Percentiles rank a stretch among this genome's conserved stretches.
Evolutionary conservation across 2,329 filamentous ascomycete genomes (phyloP).

Genomic region (Cladophialophora chaetospira): DNA sequence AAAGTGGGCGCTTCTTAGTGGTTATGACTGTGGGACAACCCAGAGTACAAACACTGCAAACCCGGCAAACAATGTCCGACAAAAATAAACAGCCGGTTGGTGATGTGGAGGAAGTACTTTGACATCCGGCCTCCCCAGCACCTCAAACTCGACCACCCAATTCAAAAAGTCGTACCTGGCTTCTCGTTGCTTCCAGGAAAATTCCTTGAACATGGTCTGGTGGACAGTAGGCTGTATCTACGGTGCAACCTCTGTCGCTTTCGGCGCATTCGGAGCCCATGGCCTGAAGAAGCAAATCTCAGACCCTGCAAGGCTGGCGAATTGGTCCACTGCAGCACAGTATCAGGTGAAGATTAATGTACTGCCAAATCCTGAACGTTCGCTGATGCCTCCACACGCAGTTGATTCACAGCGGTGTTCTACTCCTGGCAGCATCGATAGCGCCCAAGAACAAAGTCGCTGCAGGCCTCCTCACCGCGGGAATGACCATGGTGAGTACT

Average conservation of each 20-base stretch:
- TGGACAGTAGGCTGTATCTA: conserved; percentile 65
- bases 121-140: no score
- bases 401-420: conserved; percentile 64
- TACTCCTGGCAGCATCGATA: conserved; percentile 58
- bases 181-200: neutral
- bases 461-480: conserved; percentile 61
- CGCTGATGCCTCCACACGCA: conserved; percentile 36
- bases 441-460: conserved; percentile 60
- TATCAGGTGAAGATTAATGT: conserved; percentile 62
- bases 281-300: conserved; percentile 63
- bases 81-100: no score
- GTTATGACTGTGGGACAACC: no score
- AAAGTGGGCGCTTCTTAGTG: no score
- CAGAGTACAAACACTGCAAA: conserved; percentile 5
- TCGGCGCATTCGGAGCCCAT: conserved; percentile 70
- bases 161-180: neutral
- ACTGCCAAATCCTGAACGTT: neutral
- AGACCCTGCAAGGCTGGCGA: conserved; percentile 61
- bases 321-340: conserved; percentile 66
- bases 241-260: conserved; percentile 61
- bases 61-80: conserved; percentile 2
- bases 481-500: conserved; percentile 68
- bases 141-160: neutral
- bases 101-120: no score
- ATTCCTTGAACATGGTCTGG: conserved; percentile 41